Base-by-base conservation (phyloP, 805 yeast species). In the Barnettozyma sp. region DNA sequence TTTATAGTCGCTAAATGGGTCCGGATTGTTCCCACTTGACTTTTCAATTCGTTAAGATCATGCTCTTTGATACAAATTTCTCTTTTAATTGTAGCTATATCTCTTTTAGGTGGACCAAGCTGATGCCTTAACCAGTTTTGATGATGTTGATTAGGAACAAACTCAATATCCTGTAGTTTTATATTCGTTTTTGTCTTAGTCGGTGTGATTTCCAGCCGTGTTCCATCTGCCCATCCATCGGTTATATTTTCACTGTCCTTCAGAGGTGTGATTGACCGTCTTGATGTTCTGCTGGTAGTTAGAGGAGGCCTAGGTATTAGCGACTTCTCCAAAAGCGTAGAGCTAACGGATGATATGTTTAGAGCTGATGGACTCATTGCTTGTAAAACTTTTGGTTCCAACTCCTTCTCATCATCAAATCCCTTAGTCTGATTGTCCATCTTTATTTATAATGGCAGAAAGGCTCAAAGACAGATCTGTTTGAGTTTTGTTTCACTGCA, bases 1-100 rank as follows among this genome's bases (percentile, higher is more conserved):
- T 65, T 71, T 21, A 58, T 49, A 17, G 57, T 56, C 7, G 62
- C 63, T 22, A 56, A 59, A 35, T 62, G 60, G 0, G 71, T 66
- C 37, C 61, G 60, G 7, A 56, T 30, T 2, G 60, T 55, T 45
- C 55, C 47, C 2, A 57, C 46, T 15, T 46, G 35, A 6, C 48
- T 45, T 18, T 45, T 48, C 16, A 44, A 42, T 17, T 40, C 49
- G 12, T 31, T 23, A 34, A 47, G 52, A n/a, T 40, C 51, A 34
- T 16, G 26, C 35, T 48, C 48, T 30, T 42, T 52, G 30, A 32
- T 30, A 13, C 7, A 16, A 12, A 35, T 25, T 17, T 30, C 34
- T 12, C 21, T 4, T 24, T 32, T 20, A 18, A 35, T 14, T 3
- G 32, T 20, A 7, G 21, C 17, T 7, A 29, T 11, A 17, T 29